Percentiles rank a stretch among this genome's conserved stretches.
Conservation (phyloP, 2,329 filamentous ascomycete genomes). For the Ciborinia camelliae region DNA sequence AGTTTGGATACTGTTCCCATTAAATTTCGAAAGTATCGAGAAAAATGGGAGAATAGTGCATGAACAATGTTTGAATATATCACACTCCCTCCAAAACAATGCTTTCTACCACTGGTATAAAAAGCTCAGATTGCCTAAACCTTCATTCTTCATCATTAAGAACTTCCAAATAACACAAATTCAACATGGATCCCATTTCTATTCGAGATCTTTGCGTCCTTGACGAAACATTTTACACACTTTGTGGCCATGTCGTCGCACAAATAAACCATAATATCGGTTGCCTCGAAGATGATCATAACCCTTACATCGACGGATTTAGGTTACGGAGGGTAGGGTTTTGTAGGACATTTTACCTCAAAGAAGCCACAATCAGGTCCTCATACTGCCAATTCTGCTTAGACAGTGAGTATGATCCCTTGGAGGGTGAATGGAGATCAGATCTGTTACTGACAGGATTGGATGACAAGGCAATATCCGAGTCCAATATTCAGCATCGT, state of each 20-base stretch:
- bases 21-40: neutral
- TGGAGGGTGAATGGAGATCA: neutral
- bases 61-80: neutral
- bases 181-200: neutral
- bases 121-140: too few species aligned
- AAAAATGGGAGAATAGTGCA: neutral
- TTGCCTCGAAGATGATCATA: neutral
- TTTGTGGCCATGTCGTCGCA: neutral
- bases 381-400: neutral
- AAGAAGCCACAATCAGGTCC: neutral
- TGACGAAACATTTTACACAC: neutral
- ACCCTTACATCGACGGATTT: neutral
- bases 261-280: neutral
- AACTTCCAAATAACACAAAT: too few species aligned
- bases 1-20: neutral
- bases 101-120: neutral
- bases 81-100: neutral
- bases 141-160: too few species aligned
- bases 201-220: neutral
- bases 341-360: neutral
- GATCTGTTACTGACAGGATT: too few species aligned
- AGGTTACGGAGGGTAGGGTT: too few species aligned
- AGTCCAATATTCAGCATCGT: neutral
- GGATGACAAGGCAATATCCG: neutral
- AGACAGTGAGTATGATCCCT: neutral